A percentile compares a stretch with the other conserved stretches of the same genome.
phyloP scores from a whole-genome alignment of 2,329 filamentous ascomycete species.

The Paraphaeosphaeria minitans region DNA sequence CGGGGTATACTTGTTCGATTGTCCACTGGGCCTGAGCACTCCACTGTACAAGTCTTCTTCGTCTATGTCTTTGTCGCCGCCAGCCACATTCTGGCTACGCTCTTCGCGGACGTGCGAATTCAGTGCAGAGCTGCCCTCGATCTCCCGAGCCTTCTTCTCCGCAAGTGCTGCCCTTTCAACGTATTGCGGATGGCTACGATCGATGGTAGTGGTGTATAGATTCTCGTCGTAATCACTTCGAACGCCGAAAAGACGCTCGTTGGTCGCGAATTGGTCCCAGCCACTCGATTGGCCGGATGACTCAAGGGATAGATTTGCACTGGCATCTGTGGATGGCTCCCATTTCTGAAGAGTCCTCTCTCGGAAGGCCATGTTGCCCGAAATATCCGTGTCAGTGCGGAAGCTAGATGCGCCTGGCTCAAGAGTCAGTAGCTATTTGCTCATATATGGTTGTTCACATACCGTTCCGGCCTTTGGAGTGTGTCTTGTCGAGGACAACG shows the following conservation, averaged over 20 bases:
- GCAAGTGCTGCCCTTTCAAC: constrained; percentile 74
- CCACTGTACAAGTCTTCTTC: constrained; percentile 98
- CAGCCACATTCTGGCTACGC: constrained; percentile 69
- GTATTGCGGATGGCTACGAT: constrained; percentile 83
- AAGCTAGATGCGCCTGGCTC: constrained; percentile 60
- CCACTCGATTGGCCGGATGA: constrained; percentile 47
- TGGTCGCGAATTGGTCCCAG: constrained; percentile 96
- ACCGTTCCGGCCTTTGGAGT: constrained; percentile 64
- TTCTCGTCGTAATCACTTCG: constrained; percentile 93
- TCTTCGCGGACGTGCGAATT: constrained; percentile 92
- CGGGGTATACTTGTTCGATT: constrained; percentile 81
- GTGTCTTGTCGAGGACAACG: constrained; percentile 58
- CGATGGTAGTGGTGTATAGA: constrained; percentile 89
- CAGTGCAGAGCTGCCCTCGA: constrained; percentile 73
- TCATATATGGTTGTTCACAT: constrained; percentile 26
- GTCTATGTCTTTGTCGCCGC: constrained; percentile 71
- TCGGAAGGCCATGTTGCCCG: constrained; percentile 69
- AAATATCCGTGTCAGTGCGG: constrained; percentile 87
- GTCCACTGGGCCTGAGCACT: constrained; percentile 72
- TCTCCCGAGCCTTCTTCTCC: constrained; percentile 85
- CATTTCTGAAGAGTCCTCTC: constrained; percentile 82
- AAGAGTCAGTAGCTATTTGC: constrained; percentile 7
- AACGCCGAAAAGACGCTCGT: constrained; percentile 84
- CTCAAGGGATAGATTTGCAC: constrained; percentile 74
- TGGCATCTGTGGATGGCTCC: constrained; percentile 69